Evolutionary conservation across 805 yeast species (phyloP).

Genomic region (Suhomyces sp.): DNA sequence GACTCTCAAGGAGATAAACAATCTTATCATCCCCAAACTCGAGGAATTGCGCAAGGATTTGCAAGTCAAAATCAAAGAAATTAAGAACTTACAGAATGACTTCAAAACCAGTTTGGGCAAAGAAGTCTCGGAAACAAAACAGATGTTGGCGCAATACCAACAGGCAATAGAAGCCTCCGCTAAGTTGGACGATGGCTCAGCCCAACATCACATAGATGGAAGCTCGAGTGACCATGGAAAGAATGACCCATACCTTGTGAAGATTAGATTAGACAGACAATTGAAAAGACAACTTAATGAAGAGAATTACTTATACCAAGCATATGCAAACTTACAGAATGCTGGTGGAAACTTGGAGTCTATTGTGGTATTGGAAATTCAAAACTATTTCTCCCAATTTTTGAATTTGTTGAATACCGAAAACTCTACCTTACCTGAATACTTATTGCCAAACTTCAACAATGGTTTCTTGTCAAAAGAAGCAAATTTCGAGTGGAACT

Average conservation of each 20-base stretch:
- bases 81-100: slow-evolving; percentile 76
- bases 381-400: slow-evolving; percentile 72
- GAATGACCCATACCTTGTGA: slow-evolving; percentile 81
- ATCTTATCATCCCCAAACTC: slow-evolving; percentile 51
- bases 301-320: slow-evolving; percentile 86
- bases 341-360: slow-evolving; percentile 85
- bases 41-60: slow-evolving; percentile 69
- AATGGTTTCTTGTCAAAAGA: slow-evolving; percentile 72
- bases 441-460: slow-evolving; percentile 58
- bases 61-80: slow-evolving; percentile 81
- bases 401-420: slow-evolving; percentile 71
- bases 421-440: slow-evolving; percentile 68
- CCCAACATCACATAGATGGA: slow-evolving; percentile 22
- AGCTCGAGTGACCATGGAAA: slow-evolving; percentile 40
- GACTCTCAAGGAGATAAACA: slow-evolving; percentile 50
- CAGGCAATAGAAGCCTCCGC: slow-evolving; percentile 67
- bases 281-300: slow-evolving; percentile 75
- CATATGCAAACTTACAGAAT: slow-evolving; percentile 79
- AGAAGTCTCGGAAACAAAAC: slow-evolving; percentile 47
- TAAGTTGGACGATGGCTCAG: slow-evolving; percentile 31
- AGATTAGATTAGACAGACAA: slow-evolving; percentile 69
- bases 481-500: slow-evolving; percentile 84
- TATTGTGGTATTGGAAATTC: slow-evolving; percentile 83
- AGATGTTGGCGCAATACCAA: slow-evolving; percentile 46
- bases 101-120: slow-evolving; percentile 73